phyloP scores from a whole-genome alignment of 108 stramenopile genomes.

The Conticribra weissflogii region DNA sequence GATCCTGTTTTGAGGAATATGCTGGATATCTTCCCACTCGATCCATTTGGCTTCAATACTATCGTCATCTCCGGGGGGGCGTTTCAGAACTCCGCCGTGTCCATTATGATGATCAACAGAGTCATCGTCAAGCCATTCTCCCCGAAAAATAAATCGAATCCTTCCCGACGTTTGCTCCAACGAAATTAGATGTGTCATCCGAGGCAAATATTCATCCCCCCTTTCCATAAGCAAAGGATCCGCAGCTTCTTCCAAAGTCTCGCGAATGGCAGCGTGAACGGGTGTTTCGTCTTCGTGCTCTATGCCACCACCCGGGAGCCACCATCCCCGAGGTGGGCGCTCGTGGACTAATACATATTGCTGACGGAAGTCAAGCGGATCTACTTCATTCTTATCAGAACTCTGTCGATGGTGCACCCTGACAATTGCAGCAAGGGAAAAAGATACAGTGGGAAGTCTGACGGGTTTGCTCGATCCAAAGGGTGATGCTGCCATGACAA shows the following conservation, averaged over 20 bases:
- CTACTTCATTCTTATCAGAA: not conserved
- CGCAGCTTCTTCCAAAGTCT: slow-evolving; percentile 23
- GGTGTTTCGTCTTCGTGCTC: slow-evolving; percentile 16
- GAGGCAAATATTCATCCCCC: not conserved
- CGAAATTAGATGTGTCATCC: slow-evolving; percentile 34
- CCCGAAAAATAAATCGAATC: slow-evolving; percentile 21
- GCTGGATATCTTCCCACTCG: slow-evolving; percentile 13
- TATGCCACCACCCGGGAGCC: slow-evolving; percentile 22
- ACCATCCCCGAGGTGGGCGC: slow-evolving; percentile 11
- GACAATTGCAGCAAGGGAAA: not conserved
- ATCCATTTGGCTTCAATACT: slow-evolving; percentile 28
- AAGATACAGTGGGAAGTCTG: not conserved
- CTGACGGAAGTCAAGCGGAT: no score
- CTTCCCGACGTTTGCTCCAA: slow-evolving; percentile 25
- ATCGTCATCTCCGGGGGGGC: slow-evolving; percentile 18
- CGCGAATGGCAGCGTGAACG: slow-evolving; percentile 23
- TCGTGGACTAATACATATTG: slow-evolving; percentile 24
- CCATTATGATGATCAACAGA: not conserved
- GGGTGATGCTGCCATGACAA: no score
- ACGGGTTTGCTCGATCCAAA: no score
- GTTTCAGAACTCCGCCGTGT: slow-evolving; percentile 5
- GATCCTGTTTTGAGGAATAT: slow-evolving; percentile 2
- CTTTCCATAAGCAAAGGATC: not conserved
- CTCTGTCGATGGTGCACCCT: not conserved
- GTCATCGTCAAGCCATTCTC: slow-evolving; percentile 22